Conservation (phyloP, 805 yeast species). For the Pichia manshurica region DNA sequence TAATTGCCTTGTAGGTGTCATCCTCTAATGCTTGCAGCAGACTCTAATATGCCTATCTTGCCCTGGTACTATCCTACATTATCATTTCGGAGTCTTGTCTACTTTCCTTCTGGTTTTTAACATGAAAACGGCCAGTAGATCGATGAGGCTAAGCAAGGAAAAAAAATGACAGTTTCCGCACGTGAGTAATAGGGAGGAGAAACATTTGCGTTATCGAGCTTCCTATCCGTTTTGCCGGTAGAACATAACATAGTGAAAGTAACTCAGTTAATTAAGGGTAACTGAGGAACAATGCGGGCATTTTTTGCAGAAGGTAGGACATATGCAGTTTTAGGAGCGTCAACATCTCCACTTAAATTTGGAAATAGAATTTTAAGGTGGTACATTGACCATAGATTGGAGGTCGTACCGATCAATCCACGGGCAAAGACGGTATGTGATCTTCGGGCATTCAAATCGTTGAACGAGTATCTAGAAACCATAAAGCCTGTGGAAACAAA, state of each 20-base stretch:
- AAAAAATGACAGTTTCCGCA: too few relatives aligned
- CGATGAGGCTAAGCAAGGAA: not conserved
- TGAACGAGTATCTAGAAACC: slow-evolving; percentile 11
- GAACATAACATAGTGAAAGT: too few relatives aligned
- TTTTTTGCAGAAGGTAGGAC: slow-evolving; percentile 10
- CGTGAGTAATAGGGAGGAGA: too few relatives aligned
- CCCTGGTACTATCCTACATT: too few relatives aligned
- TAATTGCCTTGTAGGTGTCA: not conserved
- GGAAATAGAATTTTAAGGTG: slow-evolving; percentile 66
- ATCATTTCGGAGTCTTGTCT: too few relatives aligned
- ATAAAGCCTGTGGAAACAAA: not conserved
- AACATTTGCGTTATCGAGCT: too few relatives aligned
- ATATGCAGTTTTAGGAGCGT: slow-evolving; percentile 60
- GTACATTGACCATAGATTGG: slow-evolving; percentile 53
- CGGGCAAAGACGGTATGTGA: slow-evolving; percentile 37
- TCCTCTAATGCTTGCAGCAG: too few relatives aligned
- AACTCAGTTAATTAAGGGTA: too few relatives aligned
- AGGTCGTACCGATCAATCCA: slow-evolving; percentile 66
- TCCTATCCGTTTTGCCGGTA: too few relatives aligned
- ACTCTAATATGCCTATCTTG: too few relatives aligned
- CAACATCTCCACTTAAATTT: slow-evolving; percentile 55
- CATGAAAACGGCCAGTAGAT: not conserved
- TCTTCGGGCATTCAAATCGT: slow-evolving; percentile 15
- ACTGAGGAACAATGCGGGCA: slow-evolving; percentile 6
- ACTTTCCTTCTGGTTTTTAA: too few relatives aligned